These are phyloP conservation scores for Aureobasidium namibiae DNA, from an alignment of 2,329 filamentous ascomycete species.

Conservation along the genomic window DNA sequence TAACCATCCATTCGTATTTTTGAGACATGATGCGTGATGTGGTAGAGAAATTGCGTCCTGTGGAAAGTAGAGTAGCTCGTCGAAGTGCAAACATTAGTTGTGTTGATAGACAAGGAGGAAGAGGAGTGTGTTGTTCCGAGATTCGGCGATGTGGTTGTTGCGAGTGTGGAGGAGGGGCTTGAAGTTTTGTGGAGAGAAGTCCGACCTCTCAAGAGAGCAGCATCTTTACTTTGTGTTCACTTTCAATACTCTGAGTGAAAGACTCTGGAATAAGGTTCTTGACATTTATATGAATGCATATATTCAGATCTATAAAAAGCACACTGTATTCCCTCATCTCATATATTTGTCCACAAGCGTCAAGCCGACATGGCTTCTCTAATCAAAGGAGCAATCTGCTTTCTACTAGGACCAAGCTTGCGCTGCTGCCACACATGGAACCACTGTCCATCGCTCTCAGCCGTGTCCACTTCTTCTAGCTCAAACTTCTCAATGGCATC, in stretches of 20 bases:
- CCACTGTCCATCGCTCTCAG: slow-evolving; percentile 34
- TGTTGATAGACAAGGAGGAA: background rate
- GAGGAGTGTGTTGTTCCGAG: background rate
- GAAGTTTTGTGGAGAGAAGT: background rate
- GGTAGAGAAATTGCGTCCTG: slow-evolving; percentile 15
- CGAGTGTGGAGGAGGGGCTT: background rate
- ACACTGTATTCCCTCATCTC: too few relatives aligned
- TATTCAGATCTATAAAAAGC: too few relatives aligned
- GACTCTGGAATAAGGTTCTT: too few relatives aligned
- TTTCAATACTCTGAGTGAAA: too few relatives aligned
- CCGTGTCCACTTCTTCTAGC: slow-evolving; percentile 39
- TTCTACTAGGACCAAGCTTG: slow-evolving; percentile 51
- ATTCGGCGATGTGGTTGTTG: background rate
- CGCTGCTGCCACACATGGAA: slow-evolving; percentile 60
- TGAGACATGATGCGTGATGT: slow-evolving; percentile 19
- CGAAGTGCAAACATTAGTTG: background rate
- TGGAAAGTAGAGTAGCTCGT: background rate
- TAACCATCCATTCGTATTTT: slow-evolving; percentile 44
- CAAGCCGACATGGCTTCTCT: slow-evolving; percentile 35
- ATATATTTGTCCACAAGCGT: background rate
- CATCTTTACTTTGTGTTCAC: background rate
- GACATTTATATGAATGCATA: too few relatives aligned
- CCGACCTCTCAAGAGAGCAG: background rate
- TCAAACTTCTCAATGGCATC: slow-evolving; percentile 42
- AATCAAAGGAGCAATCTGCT: slow-evolving; percentile 54